Base-by-base conservation (phyloP, 495 filamentous ascomycete genomes). In the Podospora fimiseda region DNA sequence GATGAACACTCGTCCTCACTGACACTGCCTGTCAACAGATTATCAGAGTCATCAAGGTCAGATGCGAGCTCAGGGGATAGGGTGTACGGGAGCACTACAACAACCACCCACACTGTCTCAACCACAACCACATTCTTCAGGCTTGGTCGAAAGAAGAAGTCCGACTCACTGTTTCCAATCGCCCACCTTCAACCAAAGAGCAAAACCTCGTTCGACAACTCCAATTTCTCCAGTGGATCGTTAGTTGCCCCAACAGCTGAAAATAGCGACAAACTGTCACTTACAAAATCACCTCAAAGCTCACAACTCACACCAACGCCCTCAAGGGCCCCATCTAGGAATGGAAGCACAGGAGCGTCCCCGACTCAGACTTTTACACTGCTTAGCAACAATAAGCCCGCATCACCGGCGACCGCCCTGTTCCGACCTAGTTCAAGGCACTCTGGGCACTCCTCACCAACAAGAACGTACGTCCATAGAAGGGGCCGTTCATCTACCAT, bases 21-120 rank as follows among this genome's bases (percentile, higher is more conserved):
- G 43, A 79, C 86, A 3, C 76, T 88, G 13, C 82, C 84, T 2
- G 75, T 85, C 41, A 79, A 81, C 47, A 77, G 93, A 38, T 75
- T 89, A 20, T 96, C 93, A 3, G 93, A 96, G 55, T 96, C 93
- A 0, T 95, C 90, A 19, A 83, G 89, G 48, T 96, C 92, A 16
- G 90, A 96, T 63, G 85, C 82, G 22, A 94, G 90, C 67, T 83
- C 84, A 9, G 83, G 78, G n/a, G 90, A 95, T 27, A 85, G 82
- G 39, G 74, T 80, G 4, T 82, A 77, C 59, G 77, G 79, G 40
- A 81, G 79, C 36, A 83, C 80, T 3, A 82, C 80, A 7, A 86
- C 80, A 20, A 81, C 66, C 5, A 69, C 83, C 21, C 81, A 80
- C 51, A 81, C 78, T 2, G 70, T 80, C n/a, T 80, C 80, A 24